Evolutionary conservation across 225 moss, liverwort and hornwort genomes (phyloP).

Genomic region (Thuidium tamariscinum): DNA sequence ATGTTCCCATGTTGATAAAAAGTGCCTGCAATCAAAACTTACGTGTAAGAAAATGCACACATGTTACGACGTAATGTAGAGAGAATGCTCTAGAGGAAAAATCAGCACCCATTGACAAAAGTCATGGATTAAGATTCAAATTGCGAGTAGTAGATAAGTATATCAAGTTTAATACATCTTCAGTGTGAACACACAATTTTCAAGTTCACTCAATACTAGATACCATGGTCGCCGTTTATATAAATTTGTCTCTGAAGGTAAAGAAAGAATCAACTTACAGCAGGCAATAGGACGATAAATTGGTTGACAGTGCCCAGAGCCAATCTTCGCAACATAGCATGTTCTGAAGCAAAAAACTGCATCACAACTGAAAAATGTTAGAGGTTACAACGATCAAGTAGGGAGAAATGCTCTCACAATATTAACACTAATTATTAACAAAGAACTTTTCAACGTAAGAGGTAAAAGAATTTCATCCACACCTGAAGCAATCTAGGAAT

Average conservation of each 20-base stretch:
- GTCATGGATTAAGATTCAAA: neutral
- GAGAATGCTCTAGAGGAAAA: neutral
- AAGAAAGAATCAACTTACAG: constrained; percentile 47
- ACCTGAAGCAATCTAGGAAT: constrained; percentile 94
- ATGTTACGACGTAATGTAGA: neutral
- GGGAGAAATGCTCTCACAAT: neutral
- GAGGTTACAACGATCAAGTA: neutral
- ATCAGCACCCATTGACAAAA: neutral
- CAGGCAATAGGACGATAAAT: constrained; percentile 84
- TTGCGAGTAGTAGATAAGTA: neutral
- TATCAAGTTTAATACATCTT: neutral
- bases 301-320: constrained; percentile 86
- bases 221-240: neutral
- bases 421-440: neutral
- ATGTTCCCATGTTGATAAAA: constrained; percentile 91
- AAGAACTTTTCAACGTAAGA: neutral
- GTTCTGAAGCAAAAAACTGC: constrained; percentile 93
- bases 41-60: neutral
- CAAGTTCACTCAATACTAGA: neutral
- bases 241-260: neutral
- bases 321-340: constrained; percentile 68
- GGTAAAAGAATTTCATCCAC: neutral
- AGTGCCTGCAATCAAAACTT: constrained; percentile 52
- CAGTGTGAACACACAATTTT: neutral
- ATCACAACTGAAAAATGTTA: constrained; percentile 9